Base-by-base conservation (phyloP, 2,329 filamentous ascomycete species). In the Cladophialophora carrionii region DNA sequence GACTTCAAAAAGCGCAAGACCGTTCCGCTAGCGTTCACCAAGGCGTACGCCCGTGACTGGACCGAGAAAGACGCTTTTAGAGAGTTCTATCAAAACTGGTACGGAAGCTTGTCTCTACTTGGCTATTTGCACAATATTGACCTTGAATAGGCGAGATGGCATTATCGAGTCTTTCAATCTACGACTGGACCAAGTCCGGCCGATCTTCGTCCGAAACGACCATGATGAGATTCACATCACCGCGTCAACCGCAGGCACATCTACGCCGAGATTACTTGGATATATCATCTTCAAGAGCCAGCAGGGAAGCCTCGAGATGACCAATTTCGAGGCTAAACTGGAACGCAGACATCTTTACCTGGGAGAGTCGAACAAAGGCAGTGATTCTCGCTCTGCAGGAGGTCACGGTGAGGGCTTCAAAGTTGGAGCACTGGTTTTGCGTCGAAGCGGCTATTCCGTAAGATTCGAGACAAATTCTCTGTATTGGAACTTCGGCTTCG, bases 391-490 rank as follows among this genome's bases (percentile, higher is more conserved):
- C n/a, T 4, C 63, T 22, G 71, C 73, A 3, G 73, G 73, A 9
- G 65, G 49, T 7, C 70, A 75, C 51, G 73, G 73, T 1, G 72
- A 75, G 61, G 72, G 71, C 1, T 72, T 73, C 61, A 75, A 75
- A 55, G 31, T 73, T 24, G 73, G 68, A 14, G 67, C 73, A 2
- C 62, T 74, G 0, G 64, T 74, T 0, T 71, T 75, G 70, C 57
- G 68, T n/a, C 67, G 72, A 0, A 49, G 68, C 26, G 64, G 66
- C 4, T 66, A 73, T 43, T 58, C 55, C 2, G 66, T 72, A 3
- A 66, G 43, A 10, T 71, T 70, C 43, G 65, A 68, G 56, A 51
- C 68, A 22, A 64, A 66, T 8, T 67, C 62, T 4, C 72, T 43
- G 37, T 65, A 68, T 48, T 74, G 70, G 71, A 71, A 55, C 1